phyloP scores from a whole-genome alignment of 805 yeast genomes.

The Yarrowia sp. region DNA sequence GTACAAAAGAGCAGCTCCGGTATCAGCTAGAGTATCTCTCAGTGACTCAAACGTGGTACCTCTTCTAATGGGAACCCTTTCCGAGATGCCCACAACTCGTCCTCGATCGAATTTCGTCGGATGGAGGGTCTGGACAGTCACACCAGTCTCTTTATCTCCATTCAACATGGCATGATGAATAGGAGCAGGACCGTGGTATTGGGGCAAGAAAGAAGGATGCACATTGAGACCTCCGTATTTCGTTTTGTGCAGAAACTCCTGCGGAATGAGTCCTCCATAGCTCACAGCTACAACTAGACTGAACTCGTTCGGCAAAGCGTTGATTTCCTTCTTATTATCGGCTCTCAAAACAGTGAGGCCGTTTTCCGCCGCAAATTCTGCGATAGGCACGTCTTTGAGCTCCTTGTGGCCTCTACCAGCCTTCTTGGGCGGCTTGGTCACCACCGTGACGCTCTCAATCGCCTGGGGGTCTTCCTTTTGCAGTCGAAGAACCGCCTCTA shows the following conservation, averaged over 20 bases:
- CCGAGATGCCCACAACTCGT: conserved; percentile 65
- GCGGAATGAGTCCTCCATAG: conserved; percentile 83
- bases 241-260: conserved; percentile 56
- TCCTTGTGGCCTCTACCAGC: conserved; percentile 64
- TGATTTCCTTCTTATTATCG: conserved; percentile 42
- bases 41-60: conserved; percentile 58
- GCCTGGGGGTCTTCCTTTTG: conserved; percentile 42
- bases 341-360: conserved; percentile 43
- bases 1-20: conserved; percentile 68
- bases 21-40: conserved; percentile 58
- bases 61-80: conserved; percentile 52
- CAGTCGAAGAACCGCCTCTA: conserved; percentile 52
- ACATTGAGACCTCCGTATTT: conserved; percentile 80
- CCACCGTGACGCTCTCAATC: conserved; percentile 59
- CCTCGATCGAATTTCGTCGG: conserved; percentile 89
- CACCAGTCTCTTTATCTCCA: conserved; percentile 72
- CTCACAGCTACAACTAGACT: conserved; percentile 89
- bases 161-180: conserved; percentile 78
- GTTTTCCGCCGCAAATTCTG: conserved; percentile 40
- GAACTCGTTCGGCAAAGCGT: conserved; percentile 49
- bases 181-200: conserved; percentile 86
- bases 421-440: conserved; percentile 68
- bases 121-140: conserved; percentile 86
- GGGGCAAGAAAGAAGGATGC: conserved; percentile 89
- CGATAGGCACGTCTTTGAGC: conserved; percentile 59